Percentiles rank a stretch among this genome's conserved stretches.
Conservation (phyloP, 139 green algal genomes). For the Tetraselmis striata region DNA sequence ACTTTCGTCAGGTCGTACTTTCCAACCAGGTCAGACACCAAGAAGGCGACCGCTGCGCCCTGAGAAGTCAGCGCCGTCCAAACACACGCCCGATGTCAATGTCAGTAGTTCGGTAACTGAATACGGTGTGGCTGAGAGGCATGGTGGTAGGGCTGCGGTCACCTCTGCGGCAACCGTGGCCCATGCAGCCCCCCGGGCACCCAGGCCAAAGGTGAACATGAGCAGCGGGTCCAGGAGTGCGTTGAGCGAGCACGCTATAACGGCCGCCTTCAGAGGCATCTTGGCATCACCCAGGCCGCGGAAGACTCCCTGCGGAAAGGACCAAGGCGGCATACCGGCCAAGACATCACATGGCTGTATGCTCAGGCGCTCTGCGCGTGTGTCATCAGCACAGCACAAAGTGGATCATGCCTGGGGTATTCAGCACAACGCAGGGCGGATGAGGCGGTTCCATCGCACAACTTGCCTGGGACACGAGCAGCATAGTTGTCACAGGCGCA, state of each 20-base stretch:
- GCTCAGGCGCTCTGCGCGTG: slow-evolving; percentile 1
- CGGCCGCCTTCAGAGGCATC: slow-evolving; percentile 24
- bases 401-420: too few species aligned
- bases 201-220: slow-evolving; percentile 57
- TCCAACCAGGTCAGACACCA: slow-evolving; percentile 22
- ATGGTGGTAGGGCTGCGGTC: neutral
- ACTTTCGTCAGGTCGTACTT: slow-evolving; percentile 18
- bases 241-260: neutral
- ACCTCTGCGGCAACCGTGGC: slow-evolving; percentile 57
- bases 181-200: slow-evolving; percentile 56
- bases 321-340: slow-evolving; percentile 14
- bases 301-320: slow-evolving; percentile 53
- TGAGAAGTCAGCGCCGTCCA: slow-evolving; percentile 13
- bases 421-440: too few species aligned
- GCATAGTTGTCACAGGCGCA: slow-evolving; percentile 47
- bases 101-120: too few species aligned
- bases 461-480: slow-evolving; percentile 36
- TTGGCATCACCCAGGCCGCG: slow-evolving; percentile 38
- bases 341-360: neutral
- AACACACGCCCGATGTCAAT: too few species aligned
- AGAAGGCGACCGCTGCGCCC: slow-evolving; percentile 15
- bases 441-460: too few species aligned
- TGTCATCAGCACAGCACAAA: slow-evolving; percentile 7
- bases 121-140: too few species aligned
- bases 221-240: slow-evolving; percentile 40